Evolutionary conservation across 495 filamentous ascomycete species (phyloP), one percentile per base, ranked within the genome.

Genomic region (Patellaria atrata): DNA sequence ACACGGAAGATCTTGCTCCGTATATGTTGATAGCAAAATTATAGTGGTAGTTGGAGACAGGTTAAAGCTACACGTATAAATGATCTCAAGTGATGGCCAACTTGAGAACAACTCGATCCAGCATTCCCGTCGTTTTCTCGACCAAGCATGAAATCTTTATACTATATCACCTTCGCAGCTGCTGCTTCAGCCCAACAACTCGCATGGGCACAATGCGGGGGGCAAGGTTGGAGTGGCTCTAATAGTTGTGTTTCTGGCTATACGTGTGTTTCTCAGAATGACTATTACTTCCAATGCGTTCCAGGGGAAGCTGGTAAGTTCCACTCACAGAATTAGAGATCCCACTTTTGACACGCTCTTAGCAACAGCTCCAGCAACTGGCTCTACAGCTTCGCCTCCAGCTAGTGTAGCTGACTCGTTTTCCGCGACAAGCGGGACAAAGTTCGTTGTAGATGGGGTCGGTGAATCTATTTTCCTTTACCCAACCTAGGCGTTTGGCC

Each of bases 371-470:
- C 16, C 15, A 3, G 30, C n/a, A 7, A 35, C 22, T 13, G 23
- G 26, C 2, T 9, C 30, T 11, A 33, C 39, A 22, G n/a, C 35
- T 4, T 28, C 44, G 31, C 13, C 27, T 12, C 9, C 29, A 5
- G 7, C 13, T 5, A 37, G 22, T 15, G 22, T 25, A 12, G 28
- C 37, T 9, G 44, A 27, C 8, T 38, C 34, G 16, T 42, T 47
- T 13, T 38, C 44, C 2, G 43, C 42, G 22, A 35, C 35, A 16
- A 35, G 36, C 22, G 39, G 44, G 9, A 35, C 35, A 1, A 62
- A 71, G 21, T 77, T 80, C 58, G 62, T 56, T 31, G 70, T 80
- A 44, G 70, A 77, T 48, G 73, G 72, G 13, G 45, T 67, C 40
- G 71, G 68, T 3, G 60, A 62, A 28, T 41, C 38, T 46, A 20